Percentiles rank a stretch among this genome's conserved stretches.
These are phyloP conservation scores for Eremochloa ophiuroides DNA, from an alignment of 176 grass and related monocot species.

Conservation along the genomic window DNA sequence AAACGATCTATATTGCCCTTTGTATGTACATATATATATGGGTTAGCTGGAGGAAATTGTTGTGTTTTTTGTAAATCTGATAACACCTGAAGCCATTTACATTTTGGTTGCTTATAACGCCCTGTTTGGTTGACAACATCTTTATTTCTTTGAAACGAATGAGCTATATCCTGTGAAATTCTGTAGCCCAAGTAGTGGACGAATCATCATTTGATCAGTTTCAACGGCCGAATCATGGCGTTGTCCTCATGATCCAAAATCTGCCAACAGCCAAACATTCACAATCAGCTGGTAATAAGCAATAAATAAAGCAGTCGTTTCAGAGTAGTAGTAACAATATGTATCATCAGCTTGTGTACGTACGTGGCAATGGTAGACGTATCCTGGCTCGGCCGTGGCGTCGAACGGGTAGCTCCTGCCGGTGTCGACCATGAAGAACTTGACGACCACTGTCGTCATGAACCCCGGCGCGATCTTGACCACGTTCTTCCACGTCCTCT, in stretches of 20 bases:
- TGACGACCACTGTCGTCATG: conserved; percentile 59
- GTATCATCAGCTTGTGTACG: background rate
- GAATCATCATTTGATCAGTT: conserved; percentile 28
- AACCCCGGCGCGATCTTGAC: conserved; percentile 55
- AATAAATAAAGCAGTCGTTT: background rate
- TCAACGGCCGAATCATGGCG: conserved; percentile 59
- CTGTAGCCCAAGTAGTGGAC: background rate
- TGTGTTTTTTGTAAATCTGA: background rate
- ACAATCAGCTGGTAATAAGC: background rate
- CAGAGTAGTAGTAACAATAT: background rate
- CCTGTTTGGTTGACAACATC: background rate
- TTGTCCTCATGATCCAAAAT: conserved; percentile 80
- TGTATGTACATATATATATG: background rate
- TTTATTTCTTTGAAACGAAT: background rate
- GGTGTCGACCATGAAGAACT: conserved; percentile 61
- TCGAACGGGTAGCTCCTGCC: conserved; percentile 62
- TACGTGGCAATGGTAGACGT: conserved; percentile 83
- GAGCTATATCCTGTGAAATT: background rate
- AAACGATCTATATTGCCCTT: no score
- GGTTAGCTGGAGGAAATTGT: background rate
- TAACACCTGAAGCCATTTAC: background rate
- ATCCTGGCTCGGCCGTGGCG: conserved; percentile 66
- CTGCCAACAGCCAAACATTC: conserved; percentile 5
- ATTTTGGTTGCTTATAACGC: background rate
- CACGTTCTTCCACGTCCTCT: conserved; percentile 75